phyloP scores from a whole-genome alignment of 73 alveolate genomes.

The Paramecium primaurelia region DNA sequence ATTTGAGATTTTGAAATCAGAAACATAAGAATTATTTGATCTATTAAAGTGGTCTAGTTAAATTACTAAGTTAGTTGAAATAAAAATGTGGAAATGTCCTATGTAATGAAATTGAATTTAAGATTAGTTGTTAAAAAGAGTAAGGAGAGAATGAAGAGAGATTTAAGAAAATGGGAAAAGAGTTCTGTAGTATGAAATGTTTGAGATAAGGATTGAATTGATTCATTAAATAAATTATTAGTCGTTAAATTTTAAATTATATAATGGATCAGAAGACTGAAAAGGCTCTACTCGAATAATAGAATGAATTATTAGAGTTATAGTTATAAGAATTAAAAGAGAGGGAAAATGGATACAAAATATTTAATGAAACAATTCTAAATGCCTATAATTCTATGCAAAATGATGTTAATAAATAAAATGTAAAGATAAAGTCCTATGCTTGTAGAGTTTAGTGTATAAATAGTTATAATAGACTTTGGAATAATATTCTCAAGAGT shows the following conservation, averaged over 20 bases:
- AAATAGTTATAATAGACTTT: neutral
- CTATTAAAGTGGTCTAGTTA: neutral
- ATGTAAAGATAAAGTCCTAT: neutral
- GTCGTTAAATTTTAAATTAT: constrained; percentile 5
- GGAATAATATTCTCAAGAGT: neutral
- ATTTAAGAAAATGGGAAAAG: neutral
- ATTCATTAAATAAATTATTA: neutral
- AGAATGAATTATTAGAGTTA: constrained; percentile 15
- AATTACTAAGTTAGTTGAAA: neutral
- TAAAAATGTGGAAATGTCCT: neutral
- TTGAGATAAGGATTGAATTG: neutral
- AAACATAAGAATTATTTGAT: neutral
- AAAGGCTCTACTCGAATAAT: constrained; percentile 5
- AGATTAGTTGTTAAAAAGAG: neutral
- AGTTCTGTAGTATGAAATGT: constrained; percentile 21
- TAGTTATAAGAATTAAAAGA: neutral
- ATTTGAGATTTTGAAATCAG: neutral
- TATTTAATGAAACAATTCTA: constrained; percentile 9
- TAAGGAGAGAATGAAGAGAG: neutral
- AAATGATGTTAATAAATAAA: constrained; percentile 1
- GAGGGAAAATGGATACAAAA: neutral
- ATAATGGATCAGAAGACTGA: constrained; percentile 1
- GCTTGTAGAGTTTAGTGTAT: neutral
- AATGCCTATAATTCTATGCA: constrained; percentile 47
- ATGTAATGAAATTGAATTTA: neutral